phyloP scores from a whole-genome alignment of 768 basidiomycete genomes.

The Xerocomellus dryophilus region DNA sequence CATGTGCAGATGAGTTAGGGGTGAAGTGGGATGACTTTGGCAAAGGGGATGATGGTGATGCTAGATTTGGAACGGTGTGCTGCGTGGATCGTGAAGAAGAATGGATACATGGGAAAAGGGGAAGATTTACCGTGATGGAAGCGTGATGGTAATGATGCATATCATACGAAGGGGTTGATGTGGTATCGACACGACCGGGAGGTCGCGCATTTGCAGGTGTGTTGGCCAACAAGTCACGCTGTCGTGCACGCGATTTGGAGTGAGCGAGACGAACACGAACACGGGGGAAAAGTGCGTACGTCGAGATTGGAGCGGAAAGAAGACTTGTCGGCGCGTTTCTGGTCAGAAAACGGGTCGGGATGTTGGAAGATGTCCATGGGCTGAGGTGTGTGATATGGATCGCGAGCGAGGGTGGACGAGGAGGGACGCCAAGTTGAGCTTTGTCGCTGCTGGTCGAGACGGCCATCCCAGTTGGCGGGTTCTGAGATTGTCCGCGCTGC shows the following conservation, averaged over 20 bases:
- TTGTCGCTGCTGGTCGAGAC: conserved; percentile 10
- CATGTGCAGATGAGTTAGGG: conserved; percentile 5
- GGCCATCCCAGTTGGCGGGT: conserved; percentile 17
- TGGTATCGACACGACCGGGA: conserved; percentile 8
- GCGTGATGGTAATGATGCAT: conserved; percentile 4
- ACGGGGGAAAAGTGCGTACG: conserved; percentile 7
- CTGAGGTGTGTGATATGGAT: conserved; percentile 5
- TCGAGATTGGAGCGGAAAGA: conserved; percentile 3
- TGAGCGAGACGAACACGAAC: conserved; percentile 1
- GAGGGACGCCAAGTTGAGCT: conserved; percentile 8
- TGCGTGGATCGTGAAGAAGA: conserved; percentile 7
- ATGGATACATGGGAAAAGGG: background rate
- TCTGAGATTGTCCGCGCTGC: conserved; percentile 13
- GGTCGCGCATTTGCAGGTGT: conserved; percentile 3
- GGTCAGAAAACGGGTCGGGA: background rate
- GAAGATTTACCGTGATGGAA: conserved; percentile 14
- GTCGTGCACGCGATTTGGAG: background rate
- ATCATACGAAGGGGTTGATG: background rate
- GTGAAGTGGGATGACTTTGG: conserved; percentile 2
- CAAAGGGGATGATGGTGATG: background rate
- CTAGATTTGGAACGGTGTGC: background rate
- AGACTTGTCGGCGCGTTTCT: conserved; percentile 10
- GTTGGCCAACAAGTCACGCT: conserved; percentile 14
- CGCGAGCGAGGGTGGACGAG: conserved; percentile 10
- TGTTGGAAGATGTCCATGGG: background rate